A percentile compares a stretch with the other conserved stretches of the same genome.
Evolutionary conservation across 306 rosid species (phyloP).

Genomic region (Quercus rubra): DNA sequence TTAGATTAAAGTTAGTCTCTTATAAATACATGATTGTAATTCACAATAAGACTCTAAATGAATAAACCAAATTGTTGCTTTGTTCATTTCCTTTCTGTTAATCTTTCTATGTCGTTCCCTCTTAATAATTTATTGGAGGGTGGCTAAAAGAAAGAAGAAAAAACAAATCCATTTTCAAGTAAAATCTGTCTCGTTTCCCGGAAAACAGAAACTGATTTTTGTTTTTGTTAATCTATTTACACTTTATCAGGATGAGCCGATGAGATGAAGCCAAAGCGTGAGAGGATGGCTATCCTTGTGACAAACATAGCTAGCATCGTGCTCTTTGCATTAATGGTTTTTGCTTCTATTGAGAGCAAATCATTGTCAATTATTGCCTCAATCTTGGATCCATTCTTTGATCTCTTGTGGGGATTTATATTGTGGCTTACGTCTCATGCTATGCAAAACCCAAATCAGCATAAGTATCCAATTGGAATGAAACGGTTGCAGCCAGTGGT

Average conservation of each 20-base stretch:
- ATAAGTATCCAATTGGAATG: conserved; percentile 79
- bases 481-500: conserved; percentile 89
- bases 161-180: too few relatives aligned
- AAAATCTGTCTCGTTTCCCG: not conserved
- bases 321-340: conserved; percentile 64
- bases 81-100: too few relatives aligned
- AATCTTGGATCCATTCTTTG: conserved; percentile 75
- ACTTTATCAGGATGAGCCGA: conserved; percentile 52
- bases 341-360: conserved; percentile 59
- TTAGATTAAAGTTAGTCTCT: too few relatives aligned
- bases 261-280: conserved; percentile 18
- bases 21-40: too few relatives aligned
- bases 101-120: too few relatives aligned
- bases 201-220: not conserved
- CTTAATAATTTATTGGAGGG: not conserved
- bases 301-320: conserved; percentile 56
- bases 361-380: conserved; percentile 83
- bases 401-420: conserved; percentile 79
- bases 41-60: too few relatives aligned
- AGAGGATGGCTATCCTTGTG: conserved; percentile 44
- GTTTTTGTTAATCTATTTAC: not conserved
- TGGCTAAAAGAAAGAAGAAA: not conserved
- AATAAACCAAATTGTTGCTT: too few relatives aligned
- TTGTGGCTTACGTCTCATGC: conserved; percentile 73
- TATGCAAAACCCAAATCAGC: conserved; percentile 66